Percentiles rank a stretch among this genome's conserved stretches.
Conservation (phyloP, 2,329 filamentous ascomycete genomes). For the Ophiostoma perfectum region DNA sequence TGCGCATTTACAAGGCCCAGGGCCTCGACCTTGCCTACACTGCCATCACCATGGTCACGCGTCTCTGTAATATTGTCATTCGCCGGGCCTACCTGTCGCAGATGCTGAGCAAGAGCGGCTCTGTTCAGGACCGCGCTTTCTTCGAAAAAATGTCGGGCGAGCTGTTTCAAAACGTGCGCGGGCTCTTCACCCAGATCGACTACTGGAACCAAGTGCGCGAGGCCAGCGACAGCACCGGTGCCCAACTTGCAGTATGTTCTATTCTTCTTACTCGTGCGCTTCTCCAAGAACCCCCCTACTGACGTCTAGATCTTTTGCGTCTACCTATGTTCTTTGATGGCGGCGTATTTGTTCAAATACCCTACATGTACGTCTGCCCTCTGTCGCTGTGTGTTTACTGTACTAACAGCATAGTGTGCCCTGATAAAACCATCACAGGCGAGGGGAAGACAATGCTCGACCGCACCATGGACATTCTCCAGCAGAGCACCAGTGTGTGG, state of each 20-base stretch:
- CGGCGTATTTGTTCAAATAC: slow-evolving; percentile 47
- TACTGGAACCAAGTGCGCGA: slow-evolving; percentile 43
- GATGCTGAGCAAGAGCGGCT: slow-evolving; percentile 11
- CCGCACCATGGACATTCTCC: slow-evolving; percentile 40
- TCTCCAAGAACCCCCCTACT: background rate
- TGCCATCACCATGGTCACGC: slow-evolving; percentile 50
- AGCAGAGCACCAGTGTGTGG: slow-evolving; percentile 46
- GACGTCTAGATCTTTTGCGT: slow-evolving; percentile 42
- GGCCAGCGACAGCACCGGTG: slow-evolving; percentile 44
- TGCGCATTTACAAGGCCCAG: slow-evolving; percentile 44
- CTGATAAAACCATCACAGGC: slow-evolving; percentile 36
- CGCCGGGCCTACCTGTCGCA: slow-evolving; percentile 51
- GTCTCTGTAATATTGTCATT: slow-evolving; percentile 53
- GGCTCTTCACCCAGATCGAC: slow-evolving; percentile 45
- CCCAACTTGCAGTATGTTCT: slow-evolving; percentile 43
- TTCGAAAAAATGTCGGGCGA: slow-evolving; percentile 37
- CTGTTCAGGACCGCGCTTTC: slow-evolving; percentile 3
- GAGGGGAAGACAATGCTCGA: slow-evolving; percentile 43
- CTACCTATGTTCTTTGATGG: slow-evolving; percentile 47
- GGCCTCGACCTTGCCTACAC: slow-evolving; percentile 50
- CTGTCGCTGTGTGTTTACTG: background rate
- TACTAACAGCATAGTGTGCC: slow-evolving; percentile 35
- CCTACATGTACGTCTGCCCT: slow-evolving; percentile 23
- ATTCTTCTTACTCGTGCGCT: background rate
- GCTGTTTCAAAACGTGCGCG: slow-evolving; percentile 43